Percentiles rank a stretch among this genome's conserved stretches.
These are phyloP conservation scores for Cyphellophora europaea DNA, from an alignment of 2,329 filamentous ascomycete genomes.

Conservation along the genomic window DNA sequence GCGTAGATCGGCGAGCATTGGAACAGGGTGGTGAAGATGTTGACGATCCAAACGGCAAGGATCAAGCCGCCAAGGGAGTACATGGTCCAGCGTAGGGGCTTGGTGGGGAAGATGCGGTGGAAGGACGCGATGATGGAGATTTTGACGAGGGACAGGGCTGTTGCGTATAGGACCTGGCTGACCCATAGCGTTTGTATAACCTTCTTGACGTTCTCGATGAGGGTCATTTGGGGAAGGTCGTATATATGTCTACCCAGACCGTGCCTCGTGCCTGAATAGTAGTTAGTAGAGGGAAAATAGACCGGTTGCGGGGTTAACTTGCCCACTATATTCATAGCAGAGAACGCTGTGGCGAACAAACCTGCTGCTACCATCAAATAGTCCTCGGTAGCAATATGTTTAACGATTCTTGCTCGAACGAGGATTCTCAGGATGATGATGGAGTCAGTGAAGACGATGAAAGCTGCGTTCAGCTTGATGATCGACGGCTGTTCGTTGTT, in stretches of 20 bases:
- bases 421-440: slow-evolving; percentile 12
- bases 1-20: slow-evolving; percentile 34
- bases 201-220: slow-evolving; percentile 15
- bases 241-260: slow-evolving; percentile 25
- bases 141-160: slow-evolving; percentile 27
- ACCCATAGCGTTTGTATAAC: slow-evolving; percentile 32
- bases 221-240: slow-evolving; percentile 17
- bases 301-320: no score
- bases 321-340: slow-evolving; percentile 15
- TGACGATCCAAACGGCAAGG: slow-evolving; percentile 22
- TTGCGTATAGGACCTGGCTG: slow-evolving; percentile 41
- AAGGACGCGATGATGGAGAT: slow-evolving; percentile 24
- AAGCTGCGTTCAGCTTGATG: slow-evolving; percentile 10
- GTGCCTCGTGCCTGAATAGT: slow-evolving; percentile 16
- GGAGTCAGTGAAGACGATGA: slow-evolving; percentile 12
- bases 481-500: not conserved
- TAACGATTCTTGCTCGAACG: slow-evolving; percentile 13
- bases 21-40: slow-evolving; percentile 35
- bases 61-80: slow-evolving; percentile 13
- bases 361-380: slow-evolving; percentile 16
- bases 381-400: slow-evolving; percentile 15
- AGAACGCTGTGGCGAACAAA: slow-evolving; percentile 13
- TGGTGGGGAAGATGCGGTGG: slow-evolving; percentile 23
- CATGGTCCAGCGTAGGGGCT: slow-evolving; percentile 11
- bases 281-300: no score